These are phyloP conservation scores for Paramecium sexaurelia DNA, from an alignment of 73 alveolate genomes.

Conservation along the genomic window DNA sequence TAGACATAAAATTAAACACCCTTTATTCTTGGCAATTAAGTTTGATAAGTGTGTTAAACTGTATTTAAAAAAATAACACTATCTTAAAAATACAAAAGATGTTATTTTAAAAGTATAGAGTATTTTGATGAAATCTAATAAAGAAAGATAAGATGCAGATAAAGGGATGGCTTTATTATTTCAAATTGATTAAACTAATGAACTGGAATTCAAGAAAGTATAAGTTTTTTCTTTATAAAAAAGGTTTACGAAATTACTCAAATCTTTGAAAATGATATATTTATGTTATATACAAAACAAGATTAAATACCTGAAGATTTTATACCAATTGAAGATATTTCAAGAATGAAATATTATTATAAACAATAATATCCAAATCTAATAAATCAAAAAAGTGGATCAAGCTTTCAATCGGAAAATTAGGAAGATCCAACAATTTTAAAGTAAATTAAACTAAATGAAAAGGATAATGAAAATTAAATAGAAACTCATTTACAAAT, in stretches of 20 bases:
- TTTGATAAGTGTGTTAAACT: conserved; percentile 69
- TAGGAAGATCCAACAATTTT: neutral
- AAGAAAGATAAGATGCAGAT: neutral
- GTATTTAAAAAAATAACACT: conserved; percentile 23
- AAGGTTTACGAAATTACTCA: neutral
- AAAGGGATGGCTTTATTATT: neutral
- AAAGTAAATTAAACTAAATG: neutral
- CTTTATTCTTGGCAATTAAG: conserved; percentile 68
- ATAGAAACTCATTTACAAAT: neutral
- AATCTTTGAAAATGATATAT: conserved; percentile 3
- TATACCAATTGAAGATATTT: neutral
- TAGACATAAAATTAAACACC: conserved; percentile 74
- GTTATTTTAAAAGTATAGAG: neutral
- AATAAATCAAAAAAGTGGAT: neutral
- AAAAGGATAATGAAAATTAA: neutral
- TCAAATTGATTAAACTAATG: neutral
- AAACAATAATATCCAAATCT: neutral
- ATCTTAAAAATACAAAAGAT: neutral
- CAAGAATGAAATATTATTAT: neutral
- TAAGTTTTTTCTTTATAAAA: neutral
- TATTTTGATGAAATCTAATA: neutral
- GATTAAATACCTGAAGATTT: neutral
- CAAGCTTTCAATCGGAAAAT: neutral
- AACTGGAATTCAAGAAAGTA: neutral
- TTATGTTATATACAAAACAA: neutral